These are phyloP conservation scores for Trichoderma sp. DNA, from an alignment of 2,329 filamentous ascomycete species.

Conservation along the genomic window DNA sequence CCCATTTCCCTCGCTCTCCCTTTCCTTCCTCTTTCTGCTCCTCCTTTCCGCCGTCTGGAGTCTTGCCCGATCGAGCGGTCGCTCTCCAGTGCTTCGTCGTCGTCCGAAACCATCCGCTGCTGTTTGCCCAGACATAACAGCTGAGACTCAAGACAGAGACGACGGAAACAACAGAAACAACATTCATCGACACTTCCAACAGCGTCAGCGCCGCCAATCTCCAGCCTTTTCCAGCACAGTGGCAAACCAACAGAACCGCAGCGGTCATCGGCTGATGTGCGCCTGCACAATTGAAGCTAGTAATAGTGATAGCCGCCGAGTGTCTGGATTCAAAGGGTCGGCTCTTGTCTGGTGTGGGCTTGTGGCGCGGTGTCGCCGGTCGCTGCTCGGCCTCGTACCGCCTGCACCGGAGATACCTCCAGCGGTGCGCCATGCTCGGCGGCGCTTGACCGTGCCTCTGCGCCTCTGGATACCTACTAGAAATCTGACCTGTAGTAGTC, in stretches of 20 bases:
- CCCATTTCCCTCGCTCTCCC: slow-evolving; percentile 21
- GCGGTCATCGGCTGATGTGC: background rate
- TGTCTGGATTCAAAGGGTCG: slow-evolving; percentile 13
- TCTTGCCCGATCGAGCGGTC: background rate
- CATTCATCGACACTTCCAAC: too few species aligned
- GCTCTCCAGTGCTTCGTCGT: too few species aligned
- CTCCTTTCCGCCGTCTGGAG: slow-evolving; percentile 13
- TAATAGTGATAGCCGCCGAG: background rate
- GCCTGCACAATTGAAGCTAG: background rate
- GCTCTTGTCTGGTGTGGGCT: slow-evolving; percentile 15
- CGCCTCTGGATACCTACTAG: background rate
- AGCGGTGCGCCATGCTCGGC: background rate
- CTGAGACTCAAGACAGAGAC: too few species aligned
- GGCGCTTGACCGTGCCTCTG: background rate
- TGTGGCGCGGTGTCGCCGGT: slow-evolving; percentile 26
- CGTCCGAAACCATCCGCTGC: too few species aligned
- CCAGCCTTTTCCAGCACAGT: too few species aligned
- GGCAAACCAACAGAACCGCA: too few species aligned
- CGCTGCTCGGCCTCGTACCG: background rate
- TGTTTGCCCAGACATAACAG: too few species aligned
- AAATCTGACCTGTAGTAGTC: background rate
- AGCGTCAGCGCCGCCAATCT: too few species aligned
- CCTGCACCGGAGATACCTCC: background rate
- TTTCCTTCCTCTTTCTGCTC: slow-evolving; percentile 15
- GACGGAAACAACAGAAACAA: too few species aligned